Conservation (phyloP, 805 yeast species). For the Clavispora fructus region DNA sequence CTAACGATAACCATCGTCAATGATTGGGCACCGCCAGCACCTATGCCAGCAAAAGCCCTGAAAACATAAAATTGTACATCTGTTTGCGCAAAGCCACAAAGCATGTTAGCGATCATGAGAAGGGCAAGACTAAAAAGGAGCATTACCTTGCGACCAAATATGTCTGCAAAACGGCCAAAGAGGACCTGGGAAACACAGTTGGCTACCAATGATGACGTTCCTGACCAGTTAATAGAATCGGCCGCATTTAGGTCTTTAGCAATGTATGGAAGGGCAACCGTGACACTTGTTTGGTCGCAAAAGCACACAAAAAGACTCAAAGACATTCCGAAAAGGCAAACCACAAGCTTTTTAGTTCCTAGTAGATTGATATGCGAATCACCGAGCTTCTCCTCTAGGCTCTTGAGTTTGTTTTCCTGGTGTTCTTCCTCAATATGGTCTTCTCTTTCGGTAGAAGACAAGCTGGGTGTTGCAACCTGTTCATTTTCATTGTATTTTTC, state of each 20-base stretch:
- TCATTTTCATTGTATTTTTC: background rate
- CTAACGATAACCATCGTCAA: constrained; percentile 48
- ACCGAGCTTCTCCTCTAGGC: constrained; percentile 26
- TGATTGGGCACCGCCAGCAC: constrained; percentile 53
- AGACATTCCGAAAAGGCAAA: constrained; percentile 34
- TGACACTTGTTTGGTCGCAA: constrained; percentile 46
- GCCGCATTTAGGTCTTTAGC: constrained; percentile 43
- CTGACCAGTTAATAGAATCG: constrained; percentile 61
- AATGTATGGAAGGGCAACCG: constrained; percentile 45
- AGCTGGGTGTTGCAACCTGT: background rate
- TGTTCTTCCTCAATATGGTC: background rate
- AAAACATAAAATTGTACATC: constrained; percentile 44
- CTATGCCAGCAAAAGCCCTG: constrained; percentile 55
- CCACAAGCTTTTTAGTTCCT: constrained; percentile 31
- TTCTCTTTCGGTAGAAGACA: background rate
- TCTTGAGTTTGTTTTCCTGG: background rate
- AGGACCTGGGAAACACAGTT: constrained; percentile 72
- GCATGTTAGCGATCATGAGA: constrained; percentile 42
- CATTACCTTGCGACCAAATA: constrained; percentile 49
- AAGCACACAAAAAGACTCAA: constrained; percentile 38
- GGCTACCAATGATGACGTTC: constrained; percentile 64
- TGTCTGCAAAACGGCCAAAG: constrained; percentile 66
- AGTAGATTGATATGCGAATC: constrained; percentile 40
- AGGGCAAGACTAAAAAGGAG: constrained; percentile 40
- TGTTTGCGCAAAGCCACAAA: constrained; percentile 35